Evolutionary conservation across 2,329 filamentous ascomycete genomes (phyloP).

Genomic region (Hypoxylon sp.): DNA sequence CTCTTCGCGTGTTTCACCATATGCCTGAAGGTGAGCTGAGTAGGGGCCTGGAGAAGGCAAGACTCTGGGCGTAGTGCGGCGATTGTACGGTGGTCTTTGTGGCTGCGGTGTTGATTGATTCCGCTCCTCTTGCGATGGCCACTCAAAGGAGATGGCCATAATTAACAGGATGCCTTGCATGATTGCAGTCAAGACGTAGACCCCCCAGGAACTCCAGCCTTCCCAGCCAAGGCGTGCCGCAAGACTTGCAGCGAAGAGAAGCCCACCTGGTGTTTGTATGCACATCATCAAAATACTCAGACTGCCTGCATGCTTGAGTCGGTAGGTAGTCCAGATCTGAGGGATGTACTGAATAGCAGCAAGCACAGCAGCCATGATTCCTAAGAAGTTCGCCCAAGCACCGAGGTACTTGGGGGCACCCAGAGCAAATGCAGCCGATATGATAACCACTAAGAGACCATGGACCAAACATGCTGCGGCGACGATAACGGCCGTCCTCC

Average conservation of each 20-base stretch:
- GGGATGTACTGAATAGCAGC: conserved; percentile 92
- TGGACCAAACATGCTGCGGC: conserved; percentile 78
- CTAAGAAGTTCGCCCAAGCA: conserved; percentile 85
- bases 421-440: conserved; percentile 74
- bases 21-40: conserved; percentile 48
- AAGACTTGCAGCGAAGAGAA: conserved; percentile 87
- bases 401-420: conserved; percentile 71
- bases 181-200: conserved; percentile 84
- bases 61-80: conserved; percentile 47
- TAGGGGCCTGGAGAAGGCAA: conserved; percentile 47
- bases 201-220: conserved; percentile 96
- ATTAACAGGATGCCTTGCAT: conserved; percentile 83
- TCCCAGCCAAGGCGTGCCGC: conserved; percentile 78
- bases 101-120: conserved; percentile 31
- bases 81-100: conserved; percentile 44
- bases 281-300: conserved; percentile 98
- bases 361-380: conserved; percentile 78
- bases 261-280: conserved; percentile 93
- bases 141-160: conserved; percentile 83
- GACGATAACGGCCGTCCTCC: conserved; percentile 81
- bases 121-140: conserved; percentile 40
- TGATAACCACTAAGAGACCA: conserved; percentile 72
- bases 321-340: conserved; percentile 92
- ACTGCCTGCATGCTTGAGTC: conserved; percentile 84
- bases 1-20: conserved; percentile 48